These are phyloP conservation scores for Colletotrichum plurivorum DNA, from an alignment of 2,329 filamentous ascomycete genomes.

Conservation along the genomic window DNA sequence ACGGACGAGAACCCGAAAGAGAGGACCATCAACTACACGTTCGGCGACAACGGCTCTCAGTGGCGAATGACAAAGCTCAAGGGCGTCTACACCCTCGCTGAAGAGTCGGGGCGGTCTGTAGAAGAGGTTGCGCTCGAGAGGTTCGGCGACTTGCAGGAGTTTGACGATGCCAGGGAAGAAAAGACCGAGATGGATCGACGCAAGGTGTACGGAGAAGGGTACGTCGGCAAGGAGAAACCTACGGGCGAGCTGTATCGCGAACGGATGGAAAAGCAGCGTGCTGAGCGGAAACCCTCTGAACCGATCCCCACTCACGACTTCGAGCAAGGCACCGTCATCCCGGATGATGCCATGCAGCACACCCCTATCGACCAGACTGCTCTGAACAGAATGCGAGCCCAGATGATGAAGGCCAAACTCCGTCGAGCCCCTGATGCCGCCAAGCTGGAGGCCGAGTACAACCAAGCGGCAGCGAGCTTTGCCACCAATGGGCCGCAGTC, in stretches of 20 bases:
- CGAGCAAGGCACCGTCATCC: conserved; percentile 70
- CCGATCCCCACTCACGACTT: conserved; percentile 44
- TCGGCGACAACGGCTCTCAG: conserved; percentile 90
- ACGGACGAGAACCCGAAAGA: conserved; percentile 68
- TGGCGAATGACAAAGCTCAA: conserved; percentile 98
- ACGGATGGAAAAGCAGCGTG: conserved; percentile 73
- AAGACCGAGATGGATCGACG: conserved; percentile 90
- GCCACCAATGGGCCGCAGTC: conserved; percentile 72
- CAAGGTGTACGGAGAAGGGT: conserved; percentile 86
- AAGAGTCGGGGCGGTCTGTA: conserved; percentile 78
- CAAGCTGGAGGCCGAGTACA: conserved; percentile 87
- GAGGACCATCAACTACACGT: conserved; percentile 77
- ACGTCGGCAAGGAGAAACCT: conserved; percentile 87
- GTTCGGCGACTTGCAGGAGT: conserved; percentile 85
- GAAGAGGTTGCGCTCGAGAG: conserved; percentile 88
- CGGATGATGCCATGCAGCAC: conserved; percentile 64
- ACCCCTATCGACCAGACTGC: conserved; percentile 80
- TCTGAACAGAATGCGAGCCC: conserved; percentile 90
- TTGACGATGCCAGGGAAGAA: conserved; percentile 94
- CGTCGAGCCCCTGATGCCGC: conserved; percentile 81
- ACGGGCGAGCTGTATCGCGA: conserved; percentile 89
- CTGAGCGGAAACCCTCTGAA: conserved; percentile 43
- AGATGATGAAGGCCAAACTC: conserved; percentile 96
- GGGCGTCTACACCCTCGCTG: conserved; percentile 83
- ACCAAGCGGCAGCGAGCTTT: conserved; percentile 77